Conservation (phyloP, 768 basidiomycete genomes). For the Lactifluus hygrophoroides region DNA sequence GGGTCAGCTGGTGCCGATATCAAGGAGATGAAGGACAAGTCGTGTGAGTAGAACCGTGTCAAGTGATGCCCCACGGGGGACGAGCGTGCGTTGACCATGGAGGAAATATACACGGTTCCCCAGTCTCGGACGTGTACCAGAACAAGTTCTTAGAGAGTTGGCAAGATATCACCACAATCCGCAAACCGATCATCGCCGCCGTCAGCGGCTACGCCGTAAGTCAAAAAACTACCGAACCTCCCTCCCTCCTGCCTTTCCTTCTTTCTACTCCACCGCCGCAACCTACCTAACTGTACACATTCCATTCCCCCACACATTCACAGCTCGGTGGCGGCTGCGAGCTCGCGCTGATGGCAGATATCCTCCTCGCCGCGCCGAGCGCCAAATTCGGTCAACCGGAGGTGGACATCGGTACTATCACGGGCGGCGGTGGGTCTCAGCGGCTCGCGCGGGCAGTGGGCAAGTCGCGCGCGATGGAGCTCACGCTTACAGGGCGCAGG, state of each 20-base stretch:
- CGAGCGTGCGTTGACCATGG: not conserved
- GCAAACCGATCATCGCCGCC: slow-evolving; percentile 93
- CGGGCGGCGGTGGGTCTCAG: slow-evolving; percentile 91
- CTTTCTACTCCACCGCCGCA: not conserved
- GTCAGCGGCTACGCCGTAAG: slow-evolving; percentile 90
- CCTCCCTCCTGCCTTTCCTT: not conserved
- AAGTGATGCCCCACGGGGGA: not conserved
- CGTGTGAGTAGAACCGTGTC: slow-evolving; percentile 47
- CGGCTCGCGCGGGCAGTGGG: slow-evolving; percentile 80
- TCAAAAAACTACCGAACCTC: slow-evolving; percentile 14
- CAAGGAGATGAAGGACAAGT: slow-evolving; percentile 98
- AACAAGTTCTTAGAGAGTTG: slow-evolving; percentile 82
- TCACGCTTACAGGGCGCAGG: slow-evolving; percentile 80
- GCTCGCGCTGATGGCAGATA: slow-evolving; percentile 93
- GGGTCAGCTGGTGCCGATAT: slow-evolving; percentile 87
- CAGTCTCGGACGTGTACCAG: slow-evolving; percentile 83
- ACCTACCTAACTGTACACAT: not conserved
- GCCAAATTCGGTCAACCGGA: slow-evolving; percentile 96
- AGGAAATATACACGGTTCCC: not conserved
- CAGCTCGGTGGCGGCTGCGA: slow-evolving; percentile 97
- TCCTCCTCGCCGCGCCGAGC: slow-evolving; percentile 82
- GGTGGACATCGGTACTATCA: slow-evolving; percentile 91
- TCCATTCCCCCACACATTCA: not conserved
- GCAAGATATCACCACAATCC: slow-evolving; percentile 59
- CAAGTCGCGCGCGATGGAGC: slow-evolving; percentile 91